phyloP scores from a whole-genome alignment of 352 stramenopile genomes.

The Phytophthora sojae region DNA sequence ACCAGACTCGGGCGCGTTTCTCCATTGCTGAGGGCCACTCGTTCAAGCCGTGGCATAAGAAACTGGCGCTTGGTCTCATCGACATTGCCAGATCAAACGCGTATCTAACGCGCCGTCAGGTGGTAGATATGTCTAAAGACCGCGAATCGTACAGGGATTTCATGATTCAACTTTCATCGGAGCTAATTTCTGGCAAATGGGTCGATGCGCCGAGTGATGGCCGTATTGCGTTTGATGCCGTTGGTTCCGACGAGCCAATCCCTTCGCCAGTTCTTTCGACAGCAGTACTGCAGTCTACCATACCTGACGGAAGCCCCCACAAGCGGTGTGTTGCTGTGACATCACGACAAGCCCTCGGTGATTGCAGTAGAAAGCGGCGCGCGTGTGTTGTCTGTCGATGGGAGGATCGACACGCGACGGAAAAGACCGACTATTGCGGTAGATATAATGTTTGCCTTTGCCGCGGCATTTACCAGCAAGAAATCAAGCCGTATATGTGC shows the following conservation, averaged over 20 bases:
- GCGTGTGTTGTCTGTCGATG: slow-evolving; percentile 11
- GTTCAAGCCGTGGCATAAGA: slow-evolving; percentile 42
- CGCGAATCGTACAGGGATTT: not conserved
- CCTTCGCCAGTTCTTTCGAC: not conserved
- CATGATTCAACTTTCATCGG: not conserved
- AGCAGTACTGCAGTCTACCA: not conserved
- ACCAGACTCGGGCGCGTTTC: slow-evolving; percentile 31
- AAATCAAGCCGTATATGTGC: not conserved
- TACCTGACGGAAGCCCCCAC: not conserved
- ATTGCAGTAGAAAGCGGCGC: not conserved
- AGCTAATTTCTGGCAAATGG: not conserved
- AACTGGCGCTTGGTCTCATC: slow-evolving; percentile 21
- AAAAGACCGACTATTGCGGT: not conserved
- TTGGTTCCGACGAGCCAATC: not conserved
- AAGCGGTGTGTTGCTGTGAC: not conserved
- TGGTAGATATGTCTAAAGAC: not conserved
- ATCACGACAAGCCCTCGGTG: not conserved
- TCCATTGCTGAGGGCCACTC: slow-evolving; percentile 41
- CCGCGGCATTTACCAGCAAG: not conserved
- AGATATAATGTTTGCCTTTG: not conserved
- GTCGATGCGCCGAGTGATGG: not conserved
- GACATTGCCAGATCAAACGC: slow-evolving; percentile 1
- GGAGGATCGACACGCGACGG: not conserved
- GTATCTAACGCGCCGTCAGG: not conserved
- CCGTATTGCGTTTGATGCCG: not conserved